Evolutionary conservation across 1,139 yeast species (phyloP).

Genomic region (Pneumocystis jirovecii): DNA sequence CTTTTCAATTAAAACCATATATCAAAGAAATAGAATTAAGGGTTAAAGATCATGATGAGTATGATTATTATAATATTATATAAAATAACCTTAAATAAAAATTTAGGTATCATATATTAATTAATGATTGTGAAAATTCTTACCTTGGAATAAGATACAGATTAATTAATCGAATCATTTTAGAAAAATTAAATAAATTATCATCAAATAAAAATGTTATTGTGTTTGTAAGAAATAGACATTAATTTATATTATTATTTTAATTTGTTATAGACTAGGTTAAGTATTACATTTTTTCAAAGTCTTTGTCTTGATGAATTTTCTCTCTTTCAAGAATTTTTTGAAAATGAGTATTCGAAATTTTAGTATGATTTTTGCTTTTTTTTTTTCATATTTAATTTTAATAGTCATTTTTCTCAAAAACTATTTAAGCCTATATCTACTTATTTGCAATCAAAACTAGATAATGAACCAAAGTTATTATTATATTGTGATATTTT

Average conservation of each 20-base stretch:
- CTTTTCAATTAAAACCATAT: background rate
- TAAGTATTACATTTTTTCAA: background rate
- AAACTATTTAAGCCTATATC: background rate
- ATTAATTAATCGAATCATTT: background rate
- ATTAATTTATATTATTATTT: background rate
- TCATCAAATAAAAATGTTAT: background rate
- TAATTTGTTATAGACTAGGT: background rate
- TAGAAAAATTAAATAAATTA: background rate
- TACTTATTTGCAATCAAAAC: background rate
- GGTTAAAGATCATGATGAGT: background rate
- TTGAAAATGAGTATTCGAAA: background rate
- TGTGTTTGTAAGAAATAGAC: background rate
- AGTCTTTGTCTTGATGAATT: background rate
- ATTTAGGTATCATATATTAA: background rate
- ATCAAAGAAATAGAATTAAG: background rate
- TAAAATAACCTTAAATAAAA: background rate
- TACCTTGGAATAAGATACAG: background rate
- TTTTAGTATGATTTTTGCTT: background rate
- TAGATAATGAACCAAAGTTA: background rate
- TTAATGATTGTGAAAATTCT: background rate
- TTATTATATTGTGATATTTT: background rate
- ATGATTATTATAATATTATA: background rate
- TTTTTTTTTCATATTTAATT: background rate
- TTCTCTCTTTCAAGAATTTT: background rate
- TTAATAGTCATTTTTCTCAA: background rate